Conservation (phyloP, 176 grass and related monocot species). For the Musa troglodytarum region DNA sequence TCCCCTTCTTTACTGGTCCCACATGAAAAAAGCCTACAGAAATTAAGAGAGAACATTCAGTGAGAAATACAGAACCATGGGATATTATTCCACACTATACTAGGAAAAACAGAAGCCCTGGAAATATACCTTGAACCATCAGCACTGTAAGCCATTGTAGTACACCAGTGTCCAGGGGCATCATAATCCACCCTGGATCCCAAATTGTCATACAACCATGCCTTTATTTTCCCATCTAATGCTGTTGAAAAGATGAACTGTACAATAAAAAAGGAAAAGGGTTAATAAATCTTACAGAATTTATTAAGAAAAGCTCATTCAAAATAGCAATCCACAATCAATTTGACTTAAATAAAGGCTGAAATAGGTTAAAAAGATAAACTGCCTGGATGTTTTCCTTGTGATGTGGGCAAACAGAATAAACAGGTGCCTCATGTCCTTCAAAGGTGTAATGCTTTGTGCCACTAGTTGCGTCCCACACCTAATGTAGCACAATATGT, state of each 20-base stretch:
- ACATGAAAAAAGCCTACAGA: slow-evolving; percentile 88
- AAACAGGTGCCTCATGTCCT: slow-evolving; percentile 97
- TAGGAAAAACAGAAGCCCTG: neutral
- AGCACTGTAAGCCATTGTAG: slow-evolving; percentile 99
- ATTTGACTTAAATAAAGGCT: neutral
- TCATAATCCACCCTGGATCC: slow-evolving; percentile 99
- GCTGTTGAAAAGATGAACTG: slow-evolving; percentile 99
- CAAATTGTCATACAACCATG: slow-evolving; percentile 96
- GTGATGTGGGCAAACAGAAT: slow-evolving; percentile 94
- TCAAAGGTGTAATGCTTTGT: slow-evolving; percentile 74
- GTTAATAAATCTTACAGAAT: neutral
- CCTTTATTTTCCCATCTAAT: slow-evolving; percentile 99
- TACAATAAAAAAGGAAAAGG: slow-evolving; percentile 13
- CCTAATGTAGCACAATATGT: slow-evolving; percentile 35
- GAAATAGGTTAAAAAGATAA: neutral
- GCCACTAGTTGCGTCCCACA: slow-evolving; percentile 89
- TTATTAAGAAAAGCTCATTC: neutral
- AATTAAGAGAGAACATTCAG: neutral
- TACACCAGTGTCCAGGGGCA: slow-evolving; percentile 97
- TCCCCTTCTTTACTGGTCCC: slow-evolving; percentile 99
- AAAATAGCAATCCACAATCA: neutral
- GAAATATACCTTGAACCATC: slow-evolving; percentile 77
- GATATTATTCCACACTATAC: neutral
- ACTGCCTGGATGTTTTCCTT: slow-evolving; percentile 91
- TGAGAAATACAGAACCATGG: neutral